Base-by-base conservation (phyloP, 73 alveolate species). In the Blepharisma japonicum region DNA sequence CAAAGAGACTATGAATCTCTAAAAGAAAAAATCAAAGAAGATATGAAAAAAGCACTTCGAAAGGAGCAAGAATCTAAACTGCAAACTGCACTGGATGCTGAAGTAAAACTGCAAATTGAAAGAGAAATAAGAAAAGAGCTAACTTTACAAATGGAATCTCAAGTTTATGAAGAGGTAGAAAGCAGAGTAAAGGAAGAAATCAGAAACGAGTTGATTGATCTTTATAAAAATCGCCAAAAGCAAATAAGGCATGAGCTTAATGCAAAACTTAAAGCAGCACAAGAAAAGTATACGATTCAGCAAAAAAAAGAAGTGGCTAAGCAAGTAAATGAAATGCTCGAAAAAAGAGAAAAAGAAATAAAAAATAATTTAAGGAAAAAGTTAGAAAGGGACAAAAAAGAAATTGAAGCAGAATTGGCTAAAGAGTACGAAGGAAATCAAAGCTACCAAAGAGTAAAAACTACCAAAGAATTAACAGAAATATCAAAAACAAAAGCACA, bases 181-280 rank as follows among this genome's bases (percentile, higher is more conserved):
- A 8, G 11, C 2, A 61, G 23, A 14, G n/a, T 61, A 61, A 61
- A 39, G 48, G 46, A 9, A 8, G 23, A 61, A 61, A 39, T 61
- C 23, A 61, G 23, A 61, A 61, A 25, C 23, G 74, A 61, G 5
- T 48, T 61, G 14, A 39, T 39, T n/a, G 74, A 61, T 18, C 23
- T 61, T n/a, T 61, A 61, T 61, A 61, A 61, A 61, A 61, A 61
- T 61, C 14, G 74, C 18, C 74, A 61, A 25, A 61, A 61, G 5
- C 39, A 61, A 25, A n/a, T 61, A 8, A 61, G 74, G 47, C 74
- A 61, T 14, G 74, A 61, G 14, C 14, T 61, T n/a, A 61, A 61
- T 14, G 23, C 14, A 14, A 61, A 61, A 5, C 74, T 61, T 9
- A 61, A 61, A 5, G 18, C 14, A 14, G 74, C 74, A 14, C 47